Evolutionary conservation across 371 early-diverging fungal genomes (phyloP), one percentile per base, ranked within the genome.

Genomic region (Lichtheimia ornata): DNA sequence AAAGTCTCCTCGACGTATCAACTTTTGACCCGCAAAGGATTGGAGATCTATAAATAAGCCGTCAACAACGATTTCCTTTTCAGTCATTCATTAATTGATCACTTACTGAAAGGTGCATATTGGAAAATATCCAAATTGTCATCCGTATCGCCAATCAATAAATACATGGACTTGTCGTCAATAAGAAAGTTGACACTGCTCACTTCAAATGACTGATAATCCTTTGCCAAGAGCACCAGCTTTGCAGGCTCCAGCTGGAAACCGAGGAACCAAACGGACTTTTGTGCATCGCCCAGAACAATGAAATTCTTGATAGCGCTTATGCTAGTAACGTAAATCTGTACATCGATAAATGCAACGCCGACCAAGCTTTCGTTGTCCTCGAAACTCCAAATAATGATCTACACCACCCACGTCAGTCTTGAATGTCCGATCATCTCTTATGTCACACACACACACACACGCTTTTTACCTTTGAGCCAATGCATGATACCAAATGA

Each of bases 161-260:
- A 81, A 50, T 86, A 84, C 57, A 95, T 65, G 20, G 81, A 79
- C 40, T 82, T 77, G 58, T 94, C 91, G 65, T 90, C 87, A 42
- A 95, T 85, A 50, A 97, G 53, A 68, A 89, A 93, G 58, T 94
- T 90, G 27, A 86, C 77, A 43, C 82, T 83, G 42, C 78, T 82
- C 5, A 94, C 90, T 47, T 87, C 86, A 91, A 82, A 74, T 1
- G 88, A 72, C 60, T 88, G 83, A 61, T 89, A 91, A 64, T 99
- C 99, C 70, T 93, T 94, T 30, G 97, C 97, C 17, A 99, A 69
- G 43, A 96, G 71, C 3, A 85, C 85, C 27, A 99, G 77, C 58
- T 95, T 93, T 0, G 95, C 87, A 5, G 98, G 98, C 30, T 97
- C 96, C 56, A 96, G 94, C 88, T 99, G 99, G 70, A 96, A 97